Evolutionary conservation across 371 early-diverging fungal species (phyloP).

Genomic region (Lichtheimia ramosa): DNA sequence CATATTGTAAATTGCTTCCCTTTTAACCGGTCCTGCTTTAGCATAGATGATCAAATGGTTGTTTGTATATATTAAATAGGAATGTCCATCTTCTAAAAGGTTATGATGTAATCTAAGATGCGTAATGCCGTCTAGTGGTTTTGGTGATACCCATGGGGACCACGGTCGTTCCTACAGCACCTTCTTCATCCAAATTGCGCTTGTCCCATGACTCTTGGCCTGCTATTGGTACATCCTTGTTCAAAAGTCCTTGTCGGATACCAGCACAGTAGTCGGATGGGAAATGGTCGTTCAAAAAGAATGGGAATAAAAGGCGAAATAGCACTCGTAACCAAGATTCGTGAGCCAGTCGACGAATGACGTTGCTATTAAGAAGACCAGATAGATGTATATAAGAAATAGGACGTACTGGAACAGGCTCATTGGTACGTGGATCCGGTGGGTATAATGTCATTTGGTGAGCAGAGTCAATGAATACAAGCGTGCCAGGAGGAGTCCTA

Average conservation of each 20-base stretch:
- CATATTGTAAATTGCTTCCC: no score
- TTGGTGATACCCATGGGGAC: neutral
- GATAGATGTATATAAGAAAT: slow-evolving; percentile 63
- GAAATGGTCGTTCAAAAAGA: slow-evolving; percentile 63
- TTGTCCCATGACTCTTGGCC: no score
- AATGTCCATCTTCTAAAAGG: neutral
- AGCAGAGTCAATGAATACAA: slow-evolving; percentile 59
- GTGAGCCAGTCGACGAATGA: slow-evolving; percentile 46
- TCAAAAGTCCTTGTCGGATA: slow-evolving; percentile 22
- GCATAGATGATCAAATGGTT: neutral
- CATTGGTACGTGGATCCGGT: slow-evolving; percentile 56
- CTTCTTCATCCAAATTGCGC: neutral
- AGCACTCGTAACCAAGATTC: slow-evolving; percentile 54
- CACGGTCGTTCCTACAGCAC: slow-evolving; percentile 2
- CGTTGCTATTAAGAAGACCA: slow-evolving; percentile 51
- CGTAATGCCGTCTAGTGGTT: slow-evolving; percentile 2
- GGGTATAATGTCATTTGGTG: slow-evolving; percentile 57
- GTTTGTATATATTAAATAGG: neutral
- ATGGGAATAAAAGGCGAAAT: slow-evolving; percentile 54
- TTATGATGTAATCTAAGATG: neutral
- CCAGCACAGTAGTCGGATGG: slow-evolving; percentile 57
- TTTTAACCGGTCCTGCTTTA: no score
- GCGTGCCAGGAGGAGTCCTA: slow-evolving; percentile 59
- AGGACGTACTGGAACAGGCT: slow-evolving; percentile 55
- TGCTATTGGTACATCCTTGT: no score